phyloP scores from a whole-genome alignment of 2,329 filamentous ascomycete species.

The Verticillium albo-atrum region DNA sequence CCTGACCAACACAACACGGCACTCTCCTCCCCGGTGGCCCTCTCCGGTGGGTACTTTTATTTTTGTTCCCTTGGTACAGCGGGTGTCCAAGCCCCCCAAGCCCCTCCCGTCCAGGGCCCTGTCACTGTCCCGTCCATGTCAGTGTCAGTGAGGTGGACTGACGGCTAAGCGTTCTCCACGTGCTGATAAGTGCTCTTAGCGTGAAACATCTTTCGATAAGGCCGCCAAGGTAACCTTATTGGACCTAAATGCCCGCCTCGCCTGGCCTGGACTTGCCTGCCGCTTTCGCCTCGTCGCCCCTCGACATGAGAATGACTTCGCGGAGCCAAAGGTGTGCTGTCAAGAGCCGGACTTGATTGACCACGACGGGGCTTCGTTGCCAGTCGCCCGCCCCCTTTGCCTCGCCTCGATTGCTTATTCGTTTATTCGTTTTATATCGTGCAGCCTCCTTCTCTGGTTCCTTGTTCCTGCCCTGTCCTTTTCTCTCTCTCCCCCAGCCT shows the following conservation, averaged over 20 bases:
- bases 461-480: slow-evolving; percentile 1
- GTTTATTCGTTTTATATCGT: slow-evolving; percentile 12
- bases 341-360: not conserved
- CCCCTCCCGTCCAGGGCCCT: not conserved
- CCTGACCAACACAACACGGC: no score
- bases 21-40: not conserved
- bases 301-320: not conserved
- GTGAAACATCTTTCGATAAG: not conserved
- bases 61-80: no score
- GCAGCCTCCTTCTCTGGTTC: slow-evolving; percentile 3
- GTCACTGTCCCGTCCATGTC: not conserved
- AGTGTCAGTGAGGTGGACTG: not conserved
- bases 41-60: no score
- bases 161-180: not conserved
- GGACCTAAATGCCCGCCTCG: not conserved
- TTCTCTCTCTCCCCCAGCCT: slow-evolving; percentile 10
- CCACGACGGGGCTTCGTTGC: not conserved
- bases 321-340: not conserved
- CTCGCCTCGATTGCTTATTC: not conserved
- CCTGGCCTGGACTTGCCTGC: not conserved
- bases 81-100: not conserved
- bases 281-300: not conserved
- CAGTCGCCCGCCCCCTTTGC: not conserved
- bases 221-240: not conserved
- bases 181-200: not conserved